Evolutionary conservation across 192 early-diverging fungal genomes (phyloP), one percentile per base, ranked within the genome.

Genomic region (Diversispora eburnea): DNA sequence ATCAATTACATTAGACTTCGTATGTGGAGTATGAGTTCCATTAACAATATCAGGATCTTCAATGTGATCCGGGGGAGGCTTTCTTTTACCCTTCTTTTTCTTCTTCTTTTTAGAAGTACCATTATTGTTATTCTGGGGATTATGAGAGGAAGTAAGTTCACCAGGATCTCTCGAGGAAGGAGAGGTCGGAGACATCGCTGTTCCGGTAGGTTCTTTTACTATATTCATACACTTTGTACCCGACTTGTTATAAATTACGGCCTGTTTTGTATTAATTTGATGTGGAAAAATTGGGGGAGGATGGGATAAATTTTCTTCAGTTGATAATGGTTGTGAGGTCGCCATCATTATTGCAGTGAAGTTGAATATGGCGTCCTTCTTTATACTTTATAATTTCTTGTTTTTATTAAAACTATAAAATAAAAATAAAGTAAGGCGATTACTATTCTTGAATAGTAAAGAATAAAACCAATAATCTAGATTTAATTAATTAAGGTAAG

Each of bases 171-270:
- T 55, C 5, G 33, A 15, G 8, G 71, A 20, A 15, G 71, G 71
- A 33, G 71, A 73, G n/a, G 58, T 45, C 25, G 71, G 71, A 25
- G 71, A 73, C n/a, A 58, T 19, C 39, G 25, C 6, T 39, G 59
- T 47, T 33, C 43, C 51, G 10, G 67, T n/a, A 7, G 42, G 57
- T 46, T 73, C 71, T n/a, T 73, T 73, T 22, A 73, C 71, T 46
- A 73, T 73, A 22, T 73, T 73, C 71, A 59, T 73, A 41, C 71
- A 73, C 54, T 73, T 73, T 45, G 71, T 73, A 15, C 71, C 71
- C 41, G 52, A 58, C 71, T 73, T 73, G 43, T 73, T 73, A 49
- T 73, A 73, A 51, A 73, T 73, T 47, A 73, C 70, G 17, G 70
- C 71, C 10, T 73, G 71, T 57, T 73, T 73, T 42, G 71, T 45